Evolutionary conservation across 2,329 filamentous ascomycete genomes (phyloP).

Genomic region (Pseudocercospora fijiensis): DNA sequence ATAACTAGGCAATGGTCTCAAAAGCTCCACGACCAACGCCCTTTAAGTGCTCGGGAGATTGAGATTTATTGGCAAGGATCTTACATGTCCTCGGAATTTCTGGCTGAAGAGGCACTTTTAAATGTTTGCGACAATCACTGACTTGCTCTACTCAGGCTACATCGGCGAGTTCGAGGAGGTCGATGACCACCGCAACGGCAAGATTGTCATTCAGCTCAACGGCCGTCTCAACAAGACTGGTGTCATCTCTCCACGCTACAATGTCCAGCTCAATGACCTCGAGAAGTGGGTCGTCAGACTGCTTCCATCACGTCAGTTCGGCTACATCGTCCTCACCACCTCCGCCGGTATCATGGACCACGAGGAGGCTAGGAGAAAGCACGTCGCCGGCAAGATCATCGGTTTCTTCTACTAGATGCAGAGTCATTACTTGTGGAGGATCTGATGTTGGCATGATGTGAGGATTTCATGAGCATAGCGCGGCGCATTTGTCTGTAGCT

Average conservation of each 20-base stretch:
- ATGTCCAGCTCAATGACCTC: conserved; percentile 93
- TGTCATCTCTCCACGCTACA: conserved; percentile 99
- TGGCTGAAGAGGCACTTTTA: conserved; percentile 87
- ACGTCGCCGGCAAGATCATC: conserved; percentile 98
- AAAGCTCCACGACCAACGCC: conserved; percentile 81
- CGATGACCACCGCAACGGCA: conserved; percentile 98
- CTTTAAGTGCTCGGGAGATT: conserved; percentile 99
- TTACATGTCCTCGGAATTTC: conserved; percentile 87
- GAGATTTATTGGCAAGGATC: conserved; percentile 70
- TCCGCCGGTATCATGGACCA: conserved; percentile 99
- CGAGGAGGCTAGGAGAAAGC: conserved; percentile 98
- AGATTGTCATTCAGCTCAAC: conserved; percentile 99
- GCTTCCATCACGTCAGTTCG: conserved; percentile 98
- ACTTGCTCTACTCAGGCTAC: conserved; percentile 68
- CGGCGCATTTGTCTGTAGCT: conserved; percentile 21
- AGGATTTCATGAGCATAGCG: conserved; percentile 20
- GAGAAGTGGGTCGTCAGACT: conserved; percentile 99
- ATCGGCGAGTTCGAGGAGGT: conserved; percentile 99
- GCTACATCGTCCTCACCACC: conserved; percentile 98
- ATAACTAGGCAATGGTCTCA: conserved; percentile 99
- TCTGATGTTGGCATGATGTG: conserved; percentile 11
- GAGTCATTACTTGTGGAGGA: conserved; percentile 4
- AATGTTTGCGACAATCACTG: conserved; percentile 81
- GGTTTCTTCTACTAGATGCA: conserved; percentile 88
- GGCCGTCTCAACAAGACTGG: conserved; percentile 99